These are phyloP conservation scores for Lactarius deliciosus DNA, from an alignment of 768 basidiomycete species.

Conservation along the genomic window DNA sequence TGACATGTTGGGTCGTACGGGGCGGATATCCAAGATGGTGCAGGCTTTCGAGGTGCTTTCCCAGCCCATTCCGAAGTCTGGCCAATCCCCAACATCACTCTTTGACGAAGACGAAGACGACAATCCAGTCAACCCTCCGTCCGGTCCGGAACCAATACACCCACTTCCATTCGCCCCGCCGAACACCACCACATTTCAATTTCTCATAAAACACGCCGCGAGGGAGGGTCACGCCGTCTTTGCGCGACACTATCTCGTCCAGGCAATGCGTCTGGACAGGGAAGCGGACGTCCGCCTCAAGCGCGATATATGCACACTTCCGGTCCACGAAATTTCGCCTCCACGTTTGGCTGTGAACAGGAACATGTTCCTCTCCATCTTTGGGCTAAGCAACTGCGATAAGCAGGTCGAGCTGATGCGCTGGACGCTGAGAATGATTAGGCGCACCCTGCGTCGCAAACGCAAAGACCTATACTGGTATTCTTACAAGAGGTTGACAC, in stretches of 20 bases:
- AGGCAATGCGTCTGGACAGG: slow-evolving; percentile 51
- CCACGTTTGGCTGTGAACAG: slow-evolving; percentile 58
- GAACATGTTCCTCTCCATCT: slow-evolving; percentile 54
- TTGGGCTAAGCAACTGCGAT: slow-evolving; percentile 56
- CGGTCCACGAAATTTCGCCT: slow-evolving; percentile 41
- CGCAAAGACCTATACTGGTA: slow-evolving; percentile 47
- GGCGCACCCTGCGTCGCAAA: slow-evolving; percentile 49
- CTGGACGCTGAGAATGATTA: slow-evolving; percentile 54
- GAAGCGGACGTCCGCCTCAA: slow-evolving; percentile 37
- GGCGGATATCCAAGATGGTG: slow-evolving; percentile 64
- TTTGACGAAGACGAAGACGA: slow-evolving; percentile 71
- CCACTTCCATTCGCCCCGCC: slow-evolving; percentile 49
- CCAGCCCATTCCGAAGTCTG: slow-evolving; percentile 57
- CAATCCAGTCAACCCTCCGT: slow-evolving; percentile 46
- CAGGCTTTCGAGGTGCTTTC: slow-evolving; percentile 79
- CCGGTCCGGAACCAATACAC: slow-evolving; percentile 37
- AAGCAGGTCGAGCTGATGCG: slow-evolving; percentile 60
- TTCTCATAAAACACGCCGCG: slow-evolving; percentile 60
- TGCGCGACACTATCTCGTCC: slow-evolving; percentile 63
- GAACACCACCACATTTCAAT: slow-evolving; percentile 65
- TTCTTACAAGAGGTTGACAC: slow-evolving; percentile 32
- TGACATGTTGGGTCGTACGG: slow-evolving; percentile 62
- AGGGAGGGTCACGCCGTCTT: slow-evolving; percentile 48
- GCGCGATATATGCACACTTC: slow-evolving; percentile 36
- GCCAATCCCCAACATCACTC: slow-evolving; percentile 43